Base-by-base conservation (phyloP, 2,329 filamentous ascomycete genomes). In the Akanthomyces lecanii region DNA sequence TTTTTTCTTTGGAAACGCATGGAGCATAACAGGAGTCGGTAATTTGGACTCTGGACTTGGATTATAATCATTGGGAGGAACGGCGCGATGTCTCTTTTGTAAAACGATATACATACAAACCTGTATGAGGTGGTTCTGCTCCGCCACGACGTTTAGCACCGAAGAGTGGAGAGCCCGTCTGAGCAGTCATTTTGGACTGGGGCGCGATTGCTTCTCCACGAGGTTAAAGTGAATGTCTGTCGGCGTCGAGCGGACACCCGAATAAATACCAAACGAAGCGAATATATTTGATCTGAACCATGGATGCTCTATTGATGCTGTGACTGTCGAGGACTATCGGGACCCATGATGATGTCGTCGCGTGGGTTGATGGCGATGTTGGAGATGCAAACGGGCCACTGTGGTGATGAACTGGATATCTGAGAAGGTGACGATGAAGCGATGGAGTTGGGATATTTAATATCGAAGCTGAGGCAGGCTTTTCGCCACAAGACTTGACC, bases 211-310 rank as follows among this genome's bases (percentile, higher is more conserved):
- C 75, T 76, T 77, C 76, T 77, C 82, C 83, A 87, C 81, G 85
- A 88, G 86, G 86, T 89, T 89, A 87, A 89, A 89, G 85, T 85
- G 80, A 85, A 81, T 80, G 78, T 82, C 69, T 74, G 80, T 80
- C 78, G 77, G 84, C 84, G 85, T 88, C 80, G 86, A 89, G 85
- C 80, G 79, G 79, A 81, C 79, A 74, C 77, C 76, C 72, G 67
- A 75, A 75, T 71, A 74, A 74, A 75, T 75, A 72, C 69, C 70
- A 72, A 73, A 72, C 70, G 69, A 74, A 71, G 66, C 67, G 63
- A 68, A 68, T 30, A 59, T 50, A 65, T n/a, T 58, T 66, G 66
- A 54, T 60, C 16, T 69, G 65, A 68, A 67, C 48, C 23, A 18
- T 14, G 44, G 33, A 38, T 14, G 47, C 11, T 25, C 6, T 4